Evolutionary conservation across 495 filamentous ascomycete species (phyloP), one percentile per base, ranked within the genome.

Genomic region (Extremus antarcticus): DNA sequence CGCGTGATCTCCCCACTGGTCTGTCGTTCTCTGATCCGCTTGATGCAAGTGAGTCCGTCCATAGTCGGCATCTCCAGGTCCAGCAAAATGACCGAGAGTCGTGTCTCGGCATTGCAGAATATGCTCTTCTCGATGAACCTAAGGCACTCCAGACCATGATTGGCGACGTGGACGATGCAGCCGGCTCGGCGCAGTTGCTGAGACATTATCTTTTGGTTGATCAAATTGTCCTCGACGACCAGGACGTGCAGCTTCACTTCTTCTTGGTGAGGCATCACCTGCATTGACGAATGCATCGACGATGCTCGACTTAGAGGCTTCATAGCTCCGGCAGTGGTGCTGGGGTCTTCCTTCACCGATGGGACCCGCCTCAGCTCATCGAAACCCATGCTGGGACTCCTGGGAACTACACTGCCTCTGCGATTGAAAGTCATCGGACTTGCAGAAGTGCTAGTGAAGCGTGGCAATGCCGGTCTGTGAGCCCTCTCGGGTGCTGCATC

Each of bases 91-190:
- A 45, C 41, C 15, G 41, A 35, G 24, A 20, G 0, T 19, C 23
- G 40, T 8, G 32, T 24, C 22, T n/a, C 20, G 11, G 32, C 60
- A 49, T 53, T 47, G 61, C 65, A 63, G 56, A 64, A 65, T 54
- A 48, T 53, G 29, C 41, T 61, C 15, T 67, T 48, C 32, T 56
- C 63, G 8, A 82, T 66, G 15, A 68, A 58, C 3, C 84, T 78
- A 8, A 91, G 71, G 16, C 82, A 84, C 61, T 90, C 86, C 29
- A 75, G 68, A 20, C 87, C 87, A 63, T 92, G 83, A 53, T 82
- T 87, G 11, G 86, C 86, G 2, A 85, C 75, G 43, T 80, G 69
- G 2, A 86, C 79, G 0, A 73, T 70, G 61, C 82, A 88, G 21
- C 85, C 84, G 38, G 76, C 68, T 43, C 76, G 79, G n/a, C 68